Evolutionary conservation across 352 stramenopile genomes (phyloP).

Genomic region (Sclerospora graminicola): DNA sequence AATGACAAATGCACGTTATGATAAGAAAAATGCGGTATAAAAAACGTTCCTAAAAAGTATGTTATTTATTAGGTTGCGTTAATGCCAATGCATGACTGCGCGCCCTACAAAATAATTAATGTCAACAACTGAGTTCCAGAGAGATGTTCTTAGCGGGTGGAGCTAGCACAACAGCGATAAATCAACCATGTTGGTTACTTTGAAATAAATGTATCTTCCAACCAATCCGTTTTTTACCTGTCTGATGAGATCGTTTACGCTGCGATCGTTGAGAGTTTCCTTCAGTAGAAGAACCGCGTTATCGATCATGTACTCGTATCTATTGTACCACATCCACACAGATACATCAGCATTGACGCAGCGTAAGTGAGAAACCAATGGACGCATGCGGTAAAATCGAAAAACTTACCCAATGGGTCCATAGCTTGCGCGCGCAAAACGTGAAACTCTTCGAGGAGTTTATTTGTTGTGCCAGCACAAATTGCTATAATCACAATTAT

Average conservation of each 20-base stretch:
- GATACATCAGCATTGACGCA: background rate
- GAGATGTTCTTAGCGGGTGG: too few relatives aligned
- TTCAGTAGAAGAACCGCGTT: conserved; percentile 99
- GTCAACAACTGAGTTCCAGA: too few relatives aligned
- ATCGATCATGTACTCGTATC: conserved; percentile 99
- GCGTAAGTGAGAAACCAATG: background rate
- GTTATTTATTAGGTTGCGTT: too few relatives aligned
- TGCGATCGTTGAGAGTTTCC: conserved; percentile 92
- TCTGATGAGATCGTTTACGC: conserved; percentile 96
- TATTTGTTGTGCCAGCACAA: conserved; percentile 81
- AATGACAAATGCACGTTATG: too few relatives aligned
- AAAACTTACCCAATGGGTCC: conserved; percentile 93
- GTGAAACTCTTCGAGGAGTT: conserved; percentile 92
- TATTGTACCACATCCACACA: conserved; percentile 12
- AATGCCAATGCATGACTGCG: too few relatives aligned
- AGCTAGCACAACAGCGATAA: too few relatives aligned
- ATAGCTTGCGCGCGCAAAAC: conserved; percentile 94
- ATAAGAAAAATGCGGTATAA: too few relatives aligned
- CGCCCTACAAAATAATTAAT: too few relatives aligned
- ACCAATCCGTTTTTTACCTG: conserved; percentile 30
- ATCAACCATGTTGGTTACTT: too few relatives aligned
- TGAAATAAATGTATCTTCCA: too few relatives aligned
- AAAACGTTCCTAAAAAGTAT: too few relatives aligned
- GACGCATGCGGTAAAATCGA: conserved; percentile 97
- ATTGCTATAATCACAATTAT: too few relatives aligned